Conservation (phyloP, 345 rosid species). For the Citrus glauca region DNA sequence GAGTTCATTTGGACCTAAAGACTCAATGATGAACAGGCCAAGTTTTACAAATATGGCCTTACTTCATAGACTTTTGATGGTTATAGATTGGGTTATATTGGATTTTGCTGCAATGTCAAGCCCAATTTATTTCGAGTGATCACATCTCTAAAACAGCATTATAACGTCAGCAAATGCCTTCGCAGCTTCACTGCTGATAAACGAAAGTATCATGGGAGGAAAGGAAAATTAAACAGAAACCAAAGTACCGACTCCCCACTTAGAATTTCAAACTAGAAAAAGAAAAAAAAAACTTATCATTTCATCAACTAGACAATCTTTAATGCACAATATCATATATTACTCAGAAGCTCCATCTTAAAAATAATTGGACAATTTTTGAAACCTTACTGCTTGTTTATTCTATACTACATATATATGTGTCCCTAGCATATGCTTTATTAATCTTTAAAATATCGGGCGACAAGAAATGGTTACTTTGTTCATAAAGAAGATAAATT, state of each 20-base stretch:
- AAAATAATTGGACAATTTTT: neutral
- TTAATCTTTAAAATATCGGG: neutral
- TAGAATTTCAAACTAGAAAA: no score
- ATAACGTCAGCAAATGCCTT: no score
- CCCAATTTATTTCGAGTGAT: no score
- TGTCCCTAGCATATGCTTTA: constrained; percentile 1
- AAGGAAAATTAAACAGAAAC: no score
- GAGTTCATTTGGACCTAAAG: neutral
- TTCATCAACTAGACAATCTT: neutral
- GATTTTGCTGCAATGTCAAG: neutral
- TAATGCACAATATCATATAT: neutral
- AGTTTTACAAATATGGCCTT: no score
- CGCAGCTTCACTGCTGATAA: no score
- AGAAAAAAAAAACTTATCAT: neutral
- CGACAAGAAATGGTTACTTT: neutral
- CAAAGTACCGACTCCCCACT: neutral
- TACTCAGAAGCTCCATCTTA: neutral
- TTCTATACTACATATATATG: no score
- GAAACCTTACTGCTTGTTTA: neutral
- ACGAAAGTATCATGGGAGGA: no score
- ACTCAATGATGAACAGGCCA: neutral
- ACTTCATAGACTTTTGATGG: neutral
- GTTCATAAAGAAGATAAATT: constrained; percentile 20
- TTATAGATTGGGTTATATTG: neutral
- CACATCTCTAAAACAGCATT: no score